phyloP scores from a whole-genome alignment of 306 rosid genomes.

The Cucurbita moschata region DNA sequence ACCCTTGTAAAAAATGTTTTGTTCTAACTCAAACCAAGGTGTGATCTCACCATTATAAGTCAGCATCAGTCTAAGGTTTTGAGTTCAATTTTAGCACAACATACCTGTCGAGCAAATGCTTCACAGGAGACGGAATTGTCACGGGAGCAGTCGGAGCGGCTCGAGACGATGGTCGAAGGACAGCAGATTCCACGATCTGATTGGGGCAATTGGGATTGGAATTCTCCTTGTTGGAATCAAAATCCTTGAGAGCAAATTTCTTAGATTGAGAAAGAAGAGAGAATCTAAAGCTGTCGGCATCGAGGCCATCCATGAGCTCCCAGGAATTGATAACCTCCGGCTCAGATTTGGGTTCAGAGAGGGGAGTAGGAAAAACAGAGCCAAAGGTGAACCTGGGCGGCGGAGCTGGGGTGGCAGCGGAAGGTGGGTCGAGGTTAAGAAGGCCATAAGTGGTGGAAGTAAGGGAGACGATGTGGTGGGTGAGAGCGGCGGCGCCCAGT shows the following conservation, averaged over 20 bases:
- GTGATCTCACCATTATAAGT: too few relatives aligned
- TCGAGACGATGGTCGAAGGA: neutral
- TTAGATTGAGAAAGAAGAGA: conserved; percentile 27
- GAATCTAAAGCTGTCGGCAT: conserved; percentile 67
- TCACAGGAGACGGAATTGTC: conserved; percentile 2
- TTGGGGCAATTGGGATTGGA: conserved; percentile 26
- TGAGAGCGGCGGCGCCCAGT: conserved; percentile 48
- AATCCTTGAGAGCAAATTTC: conserved; percentile 1
- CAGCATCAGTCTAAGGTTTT: too few relatives aligned
- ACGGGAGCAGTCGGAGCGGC: neutral
- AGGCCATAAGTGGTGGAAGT: conserved; percentile 93
- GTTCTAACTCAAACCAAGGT: too few relatives aligned
- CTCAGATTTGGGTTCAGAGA: conserved; percentile 2
- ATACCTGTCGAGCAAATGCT: conserved; percentile 11
- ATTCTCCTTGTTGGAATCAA: conserved; percentile 37
- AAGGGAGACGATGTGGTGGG: conserved; percentile 89
- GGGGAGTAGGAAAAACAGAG: conserved; percentile 6
- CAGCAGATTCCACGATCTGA: neutral
- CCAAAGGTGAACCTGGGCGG: neutral
- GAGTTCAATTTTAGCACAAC: too few relatives aligned
- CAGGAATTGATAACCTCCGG: conserved; percentile 78
- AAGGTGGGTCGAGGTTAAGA: conserved; percentile 64
- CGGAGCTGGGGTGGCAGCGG: conserved; percentile 21
- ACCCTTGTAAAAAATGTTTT: too few relatives aligned
- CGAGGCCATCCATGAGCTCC: conserved; percentile 96